Evolutionary conservation across 1,284 basidiomycete species (phyloP).

Genomic region (Ustilago cynodontis): DNA sequence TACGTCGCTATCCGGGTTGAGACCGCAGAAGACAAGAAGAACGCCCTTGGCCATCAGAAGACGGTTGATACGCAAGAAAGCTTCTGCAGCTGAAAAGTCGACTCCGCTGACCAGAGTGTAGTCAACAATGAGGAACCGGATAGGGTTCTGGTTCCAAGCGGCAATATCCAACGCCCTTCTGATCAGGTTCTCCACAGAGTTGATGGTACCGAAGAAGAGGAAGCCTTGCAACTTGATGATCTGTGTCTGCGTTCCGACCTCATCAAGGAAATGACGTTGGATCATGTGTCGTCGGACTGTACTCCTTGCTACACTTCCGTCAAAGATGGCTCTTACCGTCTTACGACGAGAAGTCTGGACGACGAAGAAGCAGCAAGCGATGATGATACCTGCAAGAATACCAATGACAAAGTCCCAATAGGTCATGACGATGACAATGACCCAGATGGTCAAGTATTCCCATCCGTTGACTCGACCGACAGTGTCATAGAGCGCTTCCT

Average conservation of each 20-base stretch:
- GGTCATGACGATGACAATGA: slow-evolving; percentile 80
- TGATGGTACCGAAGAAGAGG: slow-evolving; percentile 96
- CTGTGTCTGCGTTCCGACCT: slow-evolving; percentile 90
- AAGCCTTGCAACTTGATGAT: slow-evolving; percentile 89
- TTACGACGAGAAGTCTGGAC: slow-evolving; percentile 84
- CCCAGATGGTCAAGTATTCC: slow-evolving; percentile 74
- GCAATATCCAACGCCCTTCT: slow-evolving; percentile 80
- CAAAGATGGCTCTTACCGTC: slow-evolving; percentile 65
- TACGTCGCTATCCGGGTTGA: slow-evolving; percentile 68
- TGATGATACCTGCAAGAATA: slow-evolving; percentile 89
- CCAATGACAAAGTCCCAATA: slow-evolving; percentile 83
- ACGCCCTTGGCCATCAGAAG: slow-evolving; percentile 82
- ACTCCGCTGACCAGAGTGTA: slow-evolving; percentile 87
- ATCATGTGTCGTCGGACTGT: slow-evolving; percentile 89
- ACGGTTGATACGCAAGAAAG: slow-evolving; percentile 90
- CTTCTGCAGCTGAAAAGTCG: slow-evolving; percentile 94
- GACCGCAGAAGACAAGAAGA: slow-evolving; percentile 89
- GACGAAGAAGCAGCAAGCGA: slow-evolving; percentile 96
- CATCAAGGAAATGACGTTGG: slow-evolving; percentile 88
- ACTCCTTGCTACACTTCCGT: slow-evolving; percentile 74
- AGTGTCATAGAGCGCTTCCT: slow-evolving; percentile 95
- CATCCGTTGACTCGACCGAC: slow-evolving; percentile 78
- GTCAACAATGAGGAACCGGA: slow-evolving; percentile 77
- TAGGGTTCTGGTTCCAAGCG: slow-evolving; percentile 81
- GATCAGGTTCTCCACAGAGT: slow-evolving; percentile 83